phyloP scores from a whole-genome alignment of 345 rosid species.

The Eucalyptus microcorys region DNA sequence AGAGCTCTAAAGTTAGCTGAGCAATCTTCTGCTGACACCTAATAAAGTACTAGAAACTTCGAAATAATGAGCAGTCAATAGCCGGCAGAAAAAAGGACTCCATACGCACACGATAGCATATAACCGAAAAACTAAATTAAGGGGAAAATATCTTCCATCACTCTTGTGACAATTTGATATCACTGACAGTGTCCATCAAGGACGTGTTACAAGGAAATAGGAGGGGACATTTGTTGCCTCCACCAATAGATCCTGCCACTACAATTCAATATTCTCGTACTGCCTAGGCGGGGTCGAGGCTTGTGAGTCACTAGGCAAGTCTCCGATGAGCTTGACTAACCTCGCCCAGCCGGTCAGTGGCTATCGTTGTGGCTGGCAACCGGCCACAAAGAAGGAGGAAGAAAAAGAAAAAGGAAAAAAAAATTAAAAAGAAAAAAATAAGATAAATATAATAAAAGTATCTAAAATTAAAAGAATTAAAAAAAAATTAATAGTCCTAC shows the following conservation, averaged over 20 bases:
- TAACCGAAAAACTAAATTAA: not conserved
- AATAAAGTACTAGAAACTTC: not conserved
- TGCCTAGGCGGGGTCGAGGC: too few relatives aligned
- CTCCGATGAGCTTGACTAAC: too few relatives aligned
- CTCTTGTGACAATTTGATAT: not conserved
- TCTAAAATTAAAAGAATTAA: too few relatives aligned
- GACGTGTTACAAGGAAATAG: not conserved
- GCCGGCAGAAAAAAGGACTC: not conserved
- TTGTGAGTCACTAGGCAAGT: too few relatives aligned
- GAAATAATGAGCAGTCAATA: not conserved
- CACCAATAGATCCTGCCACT: not conserved
- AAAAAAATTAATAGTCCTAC: rapidly evolving
- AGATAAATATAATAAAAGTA: too few relatives aligned
- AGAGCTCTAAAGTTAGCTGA: not conserved
- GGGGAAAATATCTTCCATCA: not conserved
- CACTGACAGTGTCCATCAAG: not conserved
- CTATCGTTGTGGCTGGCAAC: rapidly evolving
- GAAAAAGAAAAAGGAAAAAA: too few relatives aligned
- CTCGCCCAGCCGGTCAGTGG: rapidly evolving
- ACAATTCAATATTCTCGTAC: too few relatives aligned
- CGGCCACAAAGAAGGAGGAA: too few relatives aligned
- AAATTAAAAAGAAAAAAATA: too few relatives aligned
- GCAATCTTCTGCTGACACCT: not conserved
- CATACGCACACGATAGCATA: not conserved
- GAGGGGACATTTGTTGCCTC: not conserved